These are phyloP conservation scores for Caloboletus inedulis DNA, from an alignment of 1,284 basidiomycete genomes.

Conservation along the genomic window DNA sequence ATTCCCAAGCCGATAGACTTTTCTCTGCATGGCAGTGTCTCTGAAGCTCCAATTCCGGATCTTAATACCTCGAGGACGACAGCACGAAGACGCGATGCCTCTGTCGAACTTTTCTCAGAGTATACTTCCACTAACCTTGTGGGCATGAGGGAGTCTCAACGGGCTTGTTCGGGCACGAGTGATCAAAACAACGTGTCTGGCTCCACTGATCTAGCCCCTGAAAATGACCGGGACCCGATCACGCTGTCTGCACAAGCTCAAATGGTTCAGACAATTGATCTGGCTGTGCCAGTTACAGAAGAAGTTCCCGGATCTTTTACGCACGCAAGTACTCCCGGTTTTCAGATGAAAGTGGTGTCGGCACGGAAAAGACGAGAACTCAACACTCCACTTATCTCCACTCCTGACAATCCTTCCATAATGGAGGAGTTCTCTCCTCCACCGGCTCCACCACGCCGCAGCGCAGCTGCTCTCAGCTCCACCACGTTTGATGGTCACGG, in stretches of 20 bases:
- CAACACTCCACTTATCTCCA: not conserved
- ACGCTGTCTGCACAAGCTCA: not conserved
- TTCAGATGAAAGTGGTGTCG: not conserved
- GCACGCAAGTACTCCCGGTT: not conserved
- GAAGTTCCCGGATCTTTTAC: not conserved
- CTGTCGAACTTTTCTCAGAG: not conserved
- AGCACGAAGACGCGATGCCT: constrained; percentile 2
- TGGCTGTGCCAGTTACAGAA: constrained; percentile 4
- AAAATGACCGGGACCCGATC: not conserved
- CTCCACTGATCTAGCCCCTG: constrained; percentile 12
- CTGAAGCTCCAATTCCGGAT: not conserved
- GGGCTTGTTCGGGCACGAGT: not conserved
- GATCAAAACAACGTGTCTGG: constrained; percentile 6
- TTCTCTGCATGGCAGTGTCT: not conserved
- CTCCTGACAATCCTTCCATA: not conserved
- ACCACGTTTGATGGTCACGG: constrained; percentile 13
- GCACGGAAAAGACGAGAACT: not conserved
- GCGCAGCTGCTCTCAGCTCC: constrained; percentile 4
- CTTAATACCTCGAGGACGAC: constrained; percentile 2
- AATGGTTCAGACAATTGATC: not conserved
- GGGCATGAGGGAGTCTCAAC: not conserved
- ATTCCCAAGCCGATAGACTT: not conserved
- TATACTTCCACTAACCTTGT: not conserved
- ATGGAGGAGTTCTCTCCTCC: not conserved
- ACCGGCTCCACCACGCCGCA: not conserved